Conservation (phyloP, 139 green algal genomes). For the Tetratostichococcus sp. region DNA sequence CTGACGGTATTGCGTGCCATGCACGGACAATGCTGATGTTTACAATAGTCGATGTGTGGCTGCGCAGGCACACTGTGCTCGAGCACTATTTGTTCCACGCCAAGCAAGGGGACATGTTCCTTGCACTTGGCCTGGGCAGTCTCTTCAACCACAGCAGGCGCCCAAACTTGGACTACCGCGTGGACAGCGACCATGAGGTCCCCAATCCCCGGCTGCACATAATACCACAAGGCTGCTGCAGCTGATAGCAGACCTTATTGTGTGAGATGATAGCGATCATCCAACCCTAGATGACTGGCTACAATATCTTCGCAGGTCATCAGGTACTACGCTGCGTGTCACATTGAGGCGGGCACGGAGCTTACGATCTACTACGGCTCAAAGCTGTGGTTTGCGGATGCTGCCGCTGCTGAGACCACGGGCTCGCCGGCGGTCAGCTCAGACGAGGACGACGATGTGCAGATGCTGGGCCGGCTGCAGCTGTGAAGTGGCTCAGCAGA, state of each 20-base stretch:
- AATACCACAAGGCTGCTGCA: background rate
- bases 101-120: constrained; percentile 1
- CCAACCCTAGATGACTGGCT: background rate
- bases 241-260: no score
- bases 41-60: background rate
- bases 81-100: constrained; percentile 28
- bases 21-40: background rate
- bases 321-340: constrained; percentile 12
- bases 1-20: background rate
- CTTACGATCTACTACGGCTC: constrained; percentile 31
- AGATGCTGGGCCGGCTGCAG: background rate
- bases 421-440: background rate
- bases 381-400: constrained; percentile 25
- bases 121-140: constrained; percentile 16
- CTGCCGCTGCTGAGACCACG: background rate
- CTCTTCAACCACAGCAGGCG: constrained; percentile 23
- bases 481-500: background rate
- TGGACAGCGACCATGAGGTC: background rate
- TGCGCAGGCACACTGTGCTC: constrained; percentile 17
- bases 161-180: constrained; percentile 25
- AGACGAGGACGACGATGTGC: background rate
- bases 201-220: no score
- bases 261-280: background rate
- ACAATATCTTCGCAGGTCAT: constrained; percentile 1
- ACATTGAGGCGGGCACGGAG: constrained; percentile 20